Percentiles rank a stretch among this genome's conserved stretches.
Conservation (phyloP, 805 yeast species). For the Yamadazyma olivae region DNA sequence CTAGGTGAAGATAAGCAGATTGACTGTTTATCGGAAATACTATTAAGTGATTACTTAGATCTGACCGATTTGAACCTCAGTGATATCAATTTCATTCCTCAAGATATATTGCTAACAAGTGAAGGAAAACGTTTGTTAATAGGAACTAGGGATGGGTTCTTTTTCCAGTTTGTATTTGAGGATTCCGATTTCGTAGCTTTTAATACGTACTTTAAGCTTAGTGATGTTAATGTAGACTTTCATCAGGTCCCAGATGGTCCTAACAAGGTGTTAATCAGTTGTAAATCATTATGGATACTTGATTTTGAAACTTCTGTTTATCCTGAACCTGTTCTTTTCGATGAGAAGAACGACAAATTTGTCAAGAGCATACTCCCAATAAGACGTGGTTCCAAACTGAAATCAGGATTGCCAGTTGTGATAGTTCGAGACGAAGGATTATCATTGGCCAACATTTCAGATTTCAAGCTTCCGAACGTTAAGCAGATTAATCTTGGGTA, state of each 20-base stretch:
- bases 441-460: conserved; percentile 21
- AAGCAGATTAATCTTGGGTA: conserved; percentile 31
- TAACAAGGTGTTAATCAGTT: conserved; percentile 18
- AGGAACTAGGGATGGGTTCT: conserved; percentile 34
- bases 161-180: conserved; percentile 15
- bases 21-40: neutral
- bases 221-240: conserved; percentile 25
- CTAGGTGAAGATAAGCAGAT: neutral
- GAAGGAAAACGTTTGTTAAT: conserved; percentile 14
- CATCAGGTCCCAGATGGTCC: conserved; percentile 4
- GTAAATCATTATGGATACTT: conserved; percentile 31
- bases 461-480: conserved; percentile 21
- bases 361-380: conserved; percentile 11
- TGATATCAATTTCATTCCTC: conserved; percentile 16
- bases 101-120: conserved; percentile 13
- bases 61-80: neutral
- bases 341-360: conserved; percentile 31
- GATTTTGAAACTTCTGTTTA: conserved; percentile 21
- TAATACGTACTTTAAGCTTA: conserved; percentile 19
- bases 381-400: neutral
- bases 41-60: neutral
- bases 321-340: conserved; percentile 32
- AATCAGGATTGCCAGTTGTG: conserved; percentile 1
- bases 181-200: conserved; percentile 7
- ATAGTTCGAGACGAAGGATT: conserved; percentile 37